A percentile compares a stretch with the other conserved stretches of the same genome.
Evolutionary conservation across 2,329 filamentous ascomycete species (phyloP).

Genomic region (Colletotrichum sp.): DNA sequence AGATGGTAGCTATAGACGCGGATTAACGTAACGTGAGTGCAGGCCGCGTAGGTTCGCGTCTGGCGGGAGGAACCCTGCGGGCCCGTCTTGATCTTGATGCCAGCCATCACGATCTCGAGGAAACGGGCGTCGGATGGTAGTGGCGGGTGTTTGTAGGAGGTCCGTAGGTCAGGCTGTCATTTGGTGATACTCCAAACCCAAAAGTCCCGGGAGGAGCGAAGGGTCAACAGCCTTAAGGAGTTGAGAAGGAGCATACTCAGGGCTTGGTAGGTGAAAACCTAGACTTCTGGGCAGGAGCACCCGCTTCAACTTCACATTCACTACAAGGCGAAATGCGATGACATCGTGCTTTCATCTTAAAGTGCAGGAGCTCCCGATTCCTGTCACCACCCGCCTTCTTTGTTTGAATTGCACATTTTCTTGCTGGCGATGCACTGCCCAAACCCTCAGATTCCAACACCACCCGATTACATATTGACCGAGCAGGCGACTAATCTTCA

Average conservation of each 20-base stretch:
- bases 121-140: neutral
- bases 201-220: neutral
- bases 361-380: neutral
- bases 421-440: neutral
- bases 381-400: neutral
- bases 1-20: constrained; percentile 61
- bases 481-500: neutral
- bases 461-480: neutral
- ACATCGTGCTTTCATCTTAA: neutral
- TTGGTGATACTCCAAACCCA: neutral
- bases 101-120: neutral
- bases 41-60: constrained; percentile 34
- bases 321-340: neutral
- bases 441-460: neutral
- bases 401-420: neutral
- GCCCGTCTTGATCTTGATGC: constrained; percentile 5
- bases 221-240: neutral
- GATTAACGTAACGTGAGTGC: constrained; percentile 73
- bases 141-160: neutral
- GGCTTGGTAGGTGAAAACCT: neutral
- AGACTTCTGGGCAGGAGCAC: neutral
- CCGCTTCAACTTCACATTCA: neutral
- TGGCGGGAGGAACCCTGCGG: neutral
- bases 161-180: neutral
- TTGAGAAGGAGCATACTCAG: neutral